A percentile compares a stretch with the other conserved stretches of the same genome.
Evolutionary conservation across 2,329 filamentous ascomycete species (phyloP).

Genomic region (Acephala macrosclerotiorum): DNA sequence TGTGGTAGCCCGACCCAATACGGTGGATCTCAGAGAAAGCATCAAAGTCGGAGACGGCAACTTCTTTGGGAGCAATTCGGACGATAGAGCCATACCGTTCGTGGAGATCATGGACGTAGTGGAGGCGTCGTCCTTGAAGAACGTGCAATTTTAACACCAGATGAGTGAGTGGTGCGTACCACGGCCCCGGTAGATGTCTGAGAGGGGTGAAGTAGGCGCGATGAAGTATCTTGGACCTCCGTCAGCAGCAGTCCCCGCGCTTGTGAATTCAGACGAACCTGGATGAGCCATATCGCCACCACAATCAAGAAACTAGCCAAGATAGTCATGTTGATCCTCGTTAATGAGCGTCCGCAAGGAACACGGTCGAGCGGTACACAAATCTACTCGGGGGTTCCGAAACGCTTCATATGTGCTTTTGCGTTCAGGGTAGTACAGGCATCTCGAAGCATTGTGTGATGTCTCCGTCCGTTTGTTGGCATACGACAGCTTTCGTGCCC

Average conservation of each 20-base stretch:
- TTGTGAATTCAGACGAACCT: not conserved
- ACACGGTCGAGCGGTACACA: no score
- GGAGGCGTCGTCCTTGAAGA: slow-evolving; percentile 21
- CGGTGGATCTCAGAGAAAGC: slow-evolving; percentile 46
- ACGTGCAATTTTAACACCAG: not conserved
- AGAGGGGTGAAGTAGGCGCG: not conserved
- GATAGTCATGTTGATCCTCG: not conserved
- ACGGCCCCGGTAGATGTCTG: not conserved
- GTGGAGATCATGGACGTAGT: slow-evolving; percentile 29
- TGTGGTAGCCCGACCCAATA: slow-evolving; percentile 44
- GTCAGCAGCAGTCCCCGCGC: not conserved
- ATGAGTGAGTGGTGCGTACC: not conserved
- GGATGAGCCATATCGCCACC: not conserved
- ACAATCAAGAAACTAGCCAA: not conserved
- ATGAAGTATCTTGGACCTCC: not conserved
- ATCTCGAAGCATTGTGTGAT: no score
- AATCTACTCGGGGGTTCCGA: no score
- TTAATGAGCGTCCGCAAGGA: no score
- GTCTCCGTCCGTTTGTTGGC: no score
- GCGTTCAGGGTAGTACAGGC: no score
- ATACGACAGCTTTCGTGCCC: no score
- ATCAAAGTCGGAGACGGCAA: slow-evolving; percentile 48
- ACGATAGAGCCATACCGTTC: slow-evolving; percentile 21
- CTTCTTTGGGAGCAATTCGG: slow-evolving; percentile 47
- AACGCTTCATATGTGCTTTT: no score